phyloP scores from a whole-genome alignment of 306 rosid species.

The Quercus berberidifolia region DNA sequence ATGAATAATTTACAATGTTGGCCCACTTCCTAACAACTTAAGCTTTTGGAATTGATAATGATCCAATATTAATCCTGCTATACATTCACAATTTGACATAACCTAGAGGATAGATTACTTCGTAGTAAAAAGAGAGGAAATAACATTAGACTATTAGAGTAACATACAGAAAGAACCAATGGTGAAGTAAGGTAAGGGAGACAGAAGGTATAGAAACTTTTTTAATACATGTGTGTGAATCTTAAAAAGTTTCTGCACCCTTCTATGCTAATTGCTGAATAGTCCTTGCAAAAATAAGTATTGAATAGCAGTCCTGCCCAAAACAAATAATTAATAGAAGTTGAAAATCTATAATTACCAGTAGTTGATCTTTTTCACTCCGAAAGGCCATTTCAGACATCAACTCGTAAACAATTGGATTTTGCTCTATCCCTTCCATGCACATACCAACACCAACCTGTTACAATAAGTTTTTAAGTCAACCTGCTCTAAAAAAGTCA shows the following conservation, averaged over 20 bases:
- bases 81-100: neutral
- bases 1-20: neutral
- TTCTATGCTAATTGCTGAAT: neutral
- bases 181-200: neutral
- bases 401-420: slow-evolving; percentile 80
- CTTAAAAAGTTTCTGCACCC: neutral
- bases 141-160: neutral
- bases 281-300: neutral
- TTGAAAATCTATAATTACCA: slow-evolving; percentile 38
- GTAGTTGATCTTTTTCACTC: slow-evolving; percentile 56
- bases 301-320: neutral
- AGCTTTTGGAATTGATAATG: neutral
- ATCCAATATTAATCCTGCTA: neutral
- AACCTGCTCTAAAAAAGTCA: slow-evolving; percentile 4
- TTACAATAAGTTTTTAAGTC: slow-evolving; percentile 9
- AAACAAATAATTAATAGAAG: neutral
- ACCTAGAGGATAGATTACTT: neutral
- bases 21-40: neutral
- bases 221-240: neutral
- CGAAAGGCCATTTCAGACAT: slow-evolving; percentile 96
- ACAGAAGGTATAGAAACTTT: neutral
- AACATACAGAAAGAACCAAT: neutral
- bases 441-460: slow-evolving; percentile 97
- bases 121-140: neutral
- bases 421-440: slow-evolving; percentile 98